Evolutionary conservation across 2,329 filamentous ascomycete genomes (phyloP), one percentile per base, ranked within the genome.

Genomic region (Fusarium vanettenii): DNA sequence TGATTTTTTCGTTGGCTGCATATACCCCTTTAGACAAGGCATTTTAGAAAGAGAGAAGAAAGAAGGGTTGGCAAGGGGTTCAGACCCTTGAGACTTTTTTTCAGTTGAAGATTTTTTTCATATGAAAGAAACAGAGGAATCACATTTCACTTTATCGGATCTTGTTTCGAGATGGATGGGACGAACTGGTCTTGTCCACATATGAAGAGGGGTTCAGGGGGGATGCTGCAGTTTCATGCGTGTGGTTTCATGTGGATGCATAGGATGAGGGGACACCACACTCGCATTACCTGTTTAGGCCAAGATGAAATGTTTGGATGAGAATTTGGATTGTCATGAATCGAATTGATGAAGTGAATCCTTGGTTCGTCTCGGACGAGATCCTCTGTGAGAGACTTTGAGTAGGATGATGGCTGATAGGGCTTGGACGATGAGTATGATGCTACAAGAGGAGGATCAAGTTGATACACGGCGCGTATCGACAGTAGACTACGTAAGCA

Each of bases 1-100:
- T 73, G 52, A 45, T 50, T 65, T 64, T 75, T 64, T 63, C 27
- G 37, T 71, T 61, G 56, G 63, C 63, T 62, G 70, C 73, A 75
- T 75, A 75, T 75, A 75, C 73, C 73, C 73, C 69, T 59, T 73
- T 75, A 73, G 70, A 75, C 59, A 66, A 76, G 64, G 67, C 70
- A 76, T 52, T 73, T 67, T 74, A 74, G 70, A 74, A 70, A 61
- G 61, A 73, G 52, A 55, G 39, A 62, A 60, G 43, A 64, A 43
- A 48, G 27, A 37, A 35, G 52, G 20, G 33, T n/a, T 52, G 41
- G 43, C 56, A 55, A 66, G 56, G 41, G 13, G 56, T 31, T 63
- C 48, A 63, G 43, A 39, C 31, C 43, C 45, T 63, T 52, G 33
- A 16, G 22, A 6, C 43, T 27, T 48, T 45, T 41, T 45, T n/a